A percentile compares a stretch with the other conserved stretches of the same genome.
Conservation (phyloP, 257 asterid genomes). For the Sherardia arvensis region DNA sequence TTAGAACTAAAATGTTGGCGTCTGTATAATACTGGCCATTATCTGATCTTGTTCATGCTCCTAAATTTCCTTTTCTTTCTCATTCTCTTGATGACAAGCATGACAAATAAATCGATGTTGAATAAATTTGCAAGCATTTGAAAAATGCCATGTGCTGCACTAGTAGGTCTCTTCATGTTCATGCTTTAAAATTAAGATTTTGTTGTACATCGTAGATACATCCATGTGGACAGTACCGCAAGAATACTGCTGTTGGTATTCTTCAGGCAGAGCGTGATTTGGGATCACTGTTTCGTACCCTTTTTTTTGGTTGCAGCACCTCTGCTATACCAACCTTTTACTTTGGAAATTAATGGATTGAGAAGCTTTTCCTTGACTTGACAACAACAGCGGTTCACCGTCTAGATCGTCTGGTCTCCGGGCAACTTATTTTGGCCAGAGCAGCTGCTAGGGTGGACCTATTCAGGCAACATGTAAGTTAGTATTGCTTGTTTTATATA, state of each 20-base stretch:
- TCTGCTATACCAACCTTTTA: not conserved
- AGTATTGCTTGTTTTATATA: conserved; percentile 7
- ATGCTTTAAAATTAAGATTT: not conserved
- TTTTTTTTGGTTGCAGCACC: conserved; percentile 12
- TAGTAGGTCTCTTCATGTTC: not conserved
- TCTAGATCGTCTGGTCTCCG: conserved; percentile 93
- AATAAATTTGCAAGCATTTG: not conserved
- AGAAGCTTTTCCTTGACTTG: conserved; percentile 37
- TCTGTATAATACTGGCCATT: not conserved
- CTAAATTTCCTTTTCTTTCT: not conserved
- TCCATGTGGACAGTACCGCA: conserved; percentile 97
- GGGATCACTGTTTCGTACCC: conserved; percentile 95
- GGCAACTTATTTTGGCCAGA: conserved; percentile 94
- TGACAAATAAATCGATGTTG: not conserved
- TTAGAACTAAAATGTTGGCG: too few species aligned
- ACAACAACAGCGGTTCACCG: conserved; percentile 69
- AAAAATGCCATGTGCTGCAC: not conserved
- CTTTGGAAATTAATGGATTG: not conserved
- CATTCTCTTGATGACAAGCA: not conserved
- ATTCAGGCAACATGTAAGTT: conserved; percentile 77
- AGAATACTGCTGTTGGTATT: conserved; percentile 86
- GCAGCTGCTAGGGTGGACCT: conserved; percentile 75
- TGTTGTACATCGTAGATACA: conserved; percentile 50
- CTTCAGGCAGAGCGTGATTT: conserved; percentile 92
- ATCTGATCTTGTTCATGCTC: not conserved